Base-by-base conservation (phyloP, 2,329 filamentous ascomycete species). In the Pestalotiopsis sp. region DNA sequence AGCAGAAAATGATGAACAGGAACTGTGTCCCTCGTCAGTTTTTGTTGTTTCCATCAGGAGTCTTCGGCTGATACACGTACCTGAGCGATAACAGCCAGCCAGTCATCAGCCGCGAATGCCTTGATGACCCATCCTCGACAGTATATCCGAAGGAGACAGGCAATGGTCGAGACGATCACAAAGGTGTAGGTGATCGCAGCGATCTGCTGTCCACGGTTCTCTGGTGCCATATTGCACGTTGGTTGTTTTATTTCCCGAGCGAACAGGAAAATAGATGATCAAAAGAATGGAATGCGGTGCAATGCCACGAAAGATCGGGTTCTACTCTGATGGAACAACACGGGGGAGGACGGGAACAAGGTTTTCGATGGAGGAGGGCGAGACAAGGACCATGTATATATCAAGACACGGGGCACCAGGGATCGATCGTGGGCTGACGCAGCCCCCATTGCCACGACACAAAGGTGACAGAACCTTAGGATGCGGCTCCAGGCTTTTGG, bases 31-130 rank as follows among this genome's bases (percentile, higher is more conserved):
- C 63, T 23, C 6, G 25, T 17, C 20, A 60, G 39, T 31, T 9
- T 31, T 31, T 17, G 45, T n/a, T 13, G 27, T 23, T 20, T 4
- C 1, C 12, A 57, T 13, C 14, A 13, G 23, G 4, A 9, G 20
- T 20, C n/a, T 3, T 52, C 60, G 36, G 25, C 25, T 14, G 31
- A 2, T 11, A 52, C 23, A 41, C 69, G 25, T 75, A 80, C 78
- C 72, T 78, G 75, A 6, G 78, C 75, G 23, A 68, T 71, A 4
- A 78, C 71, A 6, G 78, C 79, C 38, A 80, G 73, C 73, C 74
- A 80, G 71, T 80, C 79, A 62, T 80, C 79, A 0, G 73, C 27
- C 2, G 71, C 73, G 61, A 80, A 79, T 0, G 76, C 73, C 68
- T 79, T 79, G 62, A 77, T 73, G 3, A 80, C 71, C 69, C 74